phyloP scores from a whole-genome alignment of 441 rosid genomes.

The Oxalis stricta region DNA sequence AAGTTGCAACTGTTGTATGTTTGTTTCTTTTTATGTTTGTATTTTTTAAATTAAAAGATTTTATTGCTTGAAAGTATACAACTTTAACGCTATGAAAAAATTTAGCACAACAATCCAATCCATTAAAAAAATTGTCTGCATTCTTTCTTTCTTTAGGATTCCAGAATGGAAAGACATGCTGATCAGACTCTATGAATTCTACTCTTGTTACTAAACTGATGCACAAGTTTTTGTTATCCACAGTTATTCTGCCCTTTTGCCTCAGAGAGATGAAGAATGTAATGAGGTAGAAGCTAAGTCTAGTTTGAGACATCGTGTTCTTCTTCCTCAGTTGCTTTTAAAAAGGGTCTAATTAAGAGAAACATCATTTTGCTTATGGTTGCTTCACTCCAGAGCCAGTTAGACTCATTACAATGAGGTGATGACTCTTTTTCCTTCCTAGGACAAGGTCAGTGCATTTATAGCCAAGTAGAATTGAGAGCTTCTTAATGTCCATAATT shows the following conservation, averaged over 20 bases:
- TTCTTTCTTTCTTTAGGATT: no score
- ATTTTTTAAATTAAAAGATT: no score
- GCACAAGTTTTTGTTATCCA: slow-evolving; percentile 19
- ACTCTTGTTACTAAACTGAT: slow-evolving; percentile 20
- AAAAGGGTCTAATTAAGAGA: slow-evolving; percentile 86
- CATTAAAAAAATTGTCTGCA: no score
- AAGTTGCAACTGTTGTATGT: no score
- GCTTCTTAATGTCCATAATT: no score
- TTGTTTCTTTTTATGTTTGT: no score
- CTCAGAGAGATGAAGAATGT: slow-evolving; percentile 81
- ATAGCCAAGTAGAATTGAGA: neutral
- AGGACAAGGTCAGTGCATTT: neutral
- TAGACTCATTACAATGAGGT: slow-evolving; percentile 73
- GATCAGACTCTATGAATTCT: no score
- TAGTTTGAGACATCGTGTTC: slow-evolving; percentile 88
- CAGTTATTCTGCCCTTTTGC: slow-evolving; percentile 82
- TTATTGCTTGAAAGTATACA: no score
- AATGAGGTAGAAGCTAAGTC: slow-evolving; percentile 90
- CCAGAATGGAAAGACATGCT: no score
- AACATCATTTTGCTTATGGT: slow-evolving; percentile 92
- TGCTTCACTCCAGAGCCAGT: slow-evolving; percentile 83
- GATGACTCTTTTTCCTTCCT: slow-evolving; percentile 9
- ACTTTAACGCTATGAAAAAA: no score
- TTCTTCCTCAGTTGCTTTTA: slow-evolving; percentile 81
- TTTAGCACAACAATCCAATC: no score